A percentile compares a stretch with the other conserved stretches of the same genome.
Evolutionary conservation across 208 protist species (phyloP).

Genomic region (Vickermania spadyakhi): DNA sequence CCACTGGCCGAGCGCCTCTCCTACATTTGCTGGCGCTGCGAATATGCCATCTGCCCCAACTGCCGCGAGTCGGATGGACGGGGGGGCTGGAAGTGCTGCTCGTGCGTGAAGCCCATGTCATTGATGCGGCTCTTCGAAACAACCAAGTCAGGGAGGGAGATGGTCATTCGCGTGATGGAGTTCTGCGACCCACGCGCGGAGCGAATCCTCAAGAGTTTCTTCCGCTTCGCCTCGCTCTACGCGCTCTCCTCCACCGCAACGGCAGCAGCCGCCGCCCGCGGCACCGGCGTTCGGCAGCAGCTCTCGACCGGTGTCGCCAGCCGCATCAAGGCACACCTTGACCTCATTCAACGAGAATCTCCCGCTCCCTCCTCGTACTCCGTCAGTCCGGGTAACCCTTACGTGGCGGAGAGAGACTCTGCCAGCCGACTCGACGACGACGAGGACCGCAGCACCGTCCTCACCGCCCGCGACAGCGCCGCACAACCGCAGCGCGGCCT

Average conservation of each 20-base stretch:
- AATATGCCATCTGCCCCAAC: conserved; percentile 36
- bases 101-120: conserved; percentile 28
- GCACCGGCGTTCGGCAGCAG: neutral
- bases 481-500: neutral
- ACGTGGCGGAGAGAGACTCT: neutral
- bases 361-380: neutral
- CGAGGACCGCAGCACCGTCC: neutral
- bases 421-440: neutral
- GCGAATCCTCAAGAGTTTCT: conserved; percentile 58
- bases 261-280: neutral
- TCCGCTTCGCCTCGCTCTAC: conserved; percentile 29
- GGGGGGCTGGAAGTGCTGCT: conserved; percentile 42
- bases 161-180: conserved; percentile 47
- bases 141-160: conserved; percentile 30
- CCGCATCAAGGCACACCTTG: conserved; percentile 1
- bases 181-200: conserved; percentile 58
- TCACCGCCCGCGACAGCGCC: neutral
- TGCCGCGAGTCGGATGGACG: conserved; percentile 26
- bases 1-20: neutral
- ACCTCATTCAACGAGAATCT: neutral
- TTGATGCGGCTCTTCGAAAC: conserved; percentile 59
- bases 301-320: neutral
- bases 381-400: neutral
- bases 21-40: conserved; percentile 44
- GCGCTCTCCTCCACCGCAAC: neutral